Base-by-base conservation (phyloP, 2,329 filamentous ascomycete genomes). In the Malbranchea zuffiana region DNA sequence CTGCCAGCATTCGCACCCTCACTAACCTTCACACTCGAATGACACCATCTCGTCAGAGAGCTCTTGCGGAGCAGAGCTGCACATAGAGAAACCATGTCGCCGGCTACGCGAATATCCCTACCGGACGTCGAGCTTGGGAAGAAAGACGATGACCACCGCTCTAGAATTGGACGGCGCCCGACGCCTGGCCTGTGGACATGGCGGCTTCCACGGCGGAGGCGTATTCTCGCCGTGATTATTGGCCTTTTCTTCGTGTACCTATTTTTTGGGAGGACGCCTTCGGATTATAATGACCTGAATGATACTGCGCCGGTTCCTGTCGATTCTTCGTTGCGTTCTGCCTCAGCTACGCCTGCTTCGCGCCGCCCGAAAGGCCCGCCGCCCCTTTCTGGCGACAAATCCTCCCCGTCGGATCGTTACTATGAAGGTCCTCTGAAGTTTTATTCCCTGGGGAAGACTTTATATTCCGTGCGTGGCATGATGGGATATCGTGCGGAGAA, bases 351-450 rank as follows among this genome's bases (percentile, higher is more conserved):
- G n/a, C n/a, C n/a, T n/a, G n/a, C n/a, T n/a, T n/a, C n/a, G n/a
- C 45, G 19, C 23, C 44, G 10, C 10, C 46, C 37, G 12, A 42
- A 39, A 10, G 37, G 42, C 5, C 39, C 35, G 1, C 40, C 45
- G 25, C 41, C 43, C 4, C 41, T 43, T 17, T 41, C 44, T 4
- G 31, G 40, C 3, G 6, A 45, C 36, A 17, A 50, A 46, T 15
- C 35, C 47, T 23, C 51, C 32, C 24, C 54, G 40, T 41, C 42
- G 32, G 45, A 50, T 38, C 59, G 67, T 43, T 68, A 68, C 34
- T 88, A 80, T 56, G 74, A 78, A 44, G 86, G 83, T 1, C 72
- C 72, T 1, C 68, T 92, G 47, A 74, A 67, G 48, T 87, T 84
- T 52, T 72, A 71, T 47, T 59, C 72, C 7, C 69, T 95, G 27